phyloP scores from a whole-genome alignment of 306 rosid species.

The Betula pendula region DNA sequence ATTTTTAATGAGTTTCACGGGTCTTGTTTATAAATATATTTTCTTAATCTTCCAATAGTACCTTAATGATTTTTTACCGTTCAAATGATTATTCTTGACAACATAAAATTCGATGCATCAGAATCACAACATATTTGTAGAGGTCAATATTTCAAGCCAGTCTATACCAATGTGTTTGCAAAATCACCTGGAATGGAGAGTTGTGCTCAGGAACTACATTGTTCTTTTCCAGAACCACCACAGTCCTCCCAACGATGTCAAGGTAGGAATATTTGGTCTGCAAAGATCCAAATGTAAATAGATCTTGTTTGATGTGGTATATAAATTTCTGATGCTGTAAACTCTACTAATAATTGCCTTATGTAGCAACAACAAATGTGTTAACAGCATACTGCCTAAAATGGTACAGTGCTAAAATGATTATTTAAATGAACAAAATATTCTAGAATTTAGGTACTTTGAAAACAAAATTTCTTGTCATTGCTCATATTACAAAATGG shows the following conservation, averaged over 20 bases:
- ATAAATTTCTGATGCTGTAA: slow-evolving; percentile 19
- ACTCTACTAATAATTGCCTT: slow-evolving; percentile 15
- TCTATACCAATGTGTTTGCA: slow-evolving; percentile 12
- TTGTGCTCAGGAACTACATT: slow-evolving; percentile 90
- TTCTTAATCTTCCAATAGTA: too few species aligned
- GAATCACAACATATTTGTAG: too few species aligned
- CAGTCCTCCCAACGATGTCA: slow-evolving; percentile 91
- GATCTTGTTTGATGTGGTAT: slow-evolving; percentile 12
- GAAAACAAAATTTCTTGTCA: neutral
- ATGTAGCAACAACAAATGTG: neutral
- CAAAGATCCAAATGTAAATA: slow-evolving; percentile 33
- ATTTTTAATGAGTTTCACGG: too few species aligned
- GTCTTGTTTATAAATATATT: too few species aligned
- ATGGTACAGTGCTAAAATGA: neutral
- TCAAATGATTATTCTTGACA: too few species aligned
- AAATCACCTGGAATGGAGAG: slow-evolving; percentile 84
- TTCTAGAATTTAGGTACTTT: too few species aligned
- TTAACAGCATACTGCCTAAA: neutral
- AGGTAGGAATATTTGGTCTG: slow-evolving; percentile 93
- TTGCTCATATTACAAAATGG: neutral
- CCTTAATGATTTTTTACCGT: too few species aligned
- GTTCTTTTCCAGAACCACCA: slow-evolving; percentile 82
- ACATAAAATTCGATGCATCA: too few species aligned
- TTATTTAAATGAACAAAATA: neutral
- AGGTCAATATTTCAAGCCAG: neutral